A percentile compares a stretch with the other conserved stretches of the same genome.
Conservation (phyloP, 2,329 filamentous ascomycete genomes). For the Colletotrichum camelliae region DNA sequence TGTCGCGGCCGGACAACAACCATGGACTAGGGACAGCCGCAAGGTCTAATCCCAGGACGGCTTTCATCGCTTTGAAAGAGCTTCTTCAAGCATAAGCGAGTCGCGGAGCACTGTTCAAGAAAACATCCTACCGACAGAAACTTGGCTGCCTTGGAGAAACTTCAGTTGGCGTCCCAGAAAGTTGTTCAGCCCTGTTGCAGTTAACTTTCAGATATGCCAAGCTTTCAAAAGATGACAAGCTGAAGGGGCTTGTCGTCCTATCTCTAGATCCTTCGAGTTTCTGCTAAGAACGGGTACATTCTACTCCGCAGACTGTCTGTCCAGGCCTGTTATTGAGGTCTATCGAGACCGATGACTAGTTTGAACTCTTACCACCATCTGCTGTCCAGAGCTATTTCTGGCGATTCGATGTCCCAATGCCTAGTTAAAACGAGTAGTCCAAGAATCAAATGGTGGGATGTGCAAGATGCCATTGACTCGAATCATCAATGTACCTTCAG, state of each 20-base stretch:
- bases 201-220: background rate
- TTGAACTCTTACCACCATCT: background rate
- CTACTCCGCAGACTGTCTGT: background rate
- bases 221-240: background rate
- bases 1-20: background rate
- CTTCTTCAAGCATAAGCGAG: background rate
- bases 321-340: background rate
- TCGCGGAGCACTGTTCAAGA: background rate
- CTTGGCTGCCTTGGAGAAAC: background rate
- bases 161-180: background rate
- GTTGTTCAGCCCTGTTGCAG: background rate
- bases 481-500: background rate
- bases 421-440: fast-evolving
- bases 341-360: background rate
- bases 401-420: fast-evolving
- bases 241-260: background rate
- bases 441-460: background rate
- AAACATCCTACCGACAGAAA: background rate
- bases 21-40: background rate
- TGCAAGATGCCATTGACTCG: background rate
- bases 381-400: background rate
- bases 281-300: background rate
- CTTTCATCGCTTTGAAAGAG: background rate
- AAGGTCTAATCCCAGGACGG: background rate
- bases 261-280: background rate